These are phyloP conservation scores for Phytophthora pisi DNA, from an alignment of 352 stramenopile species.

Conservation along the genomic window DNA sequence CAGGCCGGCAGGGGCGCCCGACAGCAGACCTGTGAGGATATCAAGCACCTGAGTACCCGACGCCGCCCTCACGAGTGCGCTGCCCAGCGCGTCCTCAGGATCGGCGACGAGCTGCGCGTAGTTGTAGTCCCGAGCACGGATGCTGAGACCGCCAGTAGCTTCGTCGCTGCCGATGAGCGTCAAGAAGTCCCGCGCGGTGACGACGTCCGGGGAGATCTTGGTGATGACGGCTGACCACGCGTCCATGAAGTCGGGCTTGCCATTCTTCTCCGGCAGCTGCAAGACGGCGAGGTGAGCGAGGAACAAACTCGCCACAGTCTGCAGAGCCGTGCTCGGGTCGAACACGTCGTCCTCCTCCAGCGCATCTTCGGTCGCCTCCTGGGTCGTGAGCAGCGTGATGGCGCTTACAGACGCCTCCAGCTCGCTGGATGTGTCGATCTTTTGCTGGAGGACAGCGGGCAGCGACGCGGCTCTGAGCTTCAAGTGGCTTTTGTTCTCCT, in stretches of 20 bases:
- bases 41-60: slow-evolving; percentile 72
- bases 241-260: slow-evolving; percentile 75
- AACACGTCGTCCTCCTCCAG: slow-evolving; percentile 46
- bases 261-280: slow-evolving; percentile 53
- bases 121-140: slow-evolving; percentile 60
- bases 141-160: slow-evolving; percentile 46
- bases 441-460: slow-evolving; percentile 35
- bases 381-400: slow-evolving; percentile 64
- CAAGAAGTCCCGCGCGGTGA: slow-evolving; percentile 67
- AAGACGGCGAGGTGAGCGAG: slow-evolving; percentile 59
- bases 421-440: slow-evolving; percentile 23
- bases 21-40: slow-evolving; percentile 66
- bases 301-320: slow-evolving; percentile 61
- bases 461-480: slow-evolving; percentile 52
- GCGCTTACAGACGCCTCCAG: slow-evolving; percentile 47
- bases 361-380: slow-evolving; percentile 54
- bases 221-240: slow-evolving; percentile 68
- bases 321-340: slow-evolving; percentile 39
- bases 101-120: slow-evolving; percentile 66
- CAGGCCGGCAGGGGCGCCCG: slow-evolving; percentile 49
- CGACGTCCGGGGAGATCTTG: slow-evolving; percentile 68
- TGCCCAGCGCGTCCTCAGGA: slow-evolving; percentile 51
- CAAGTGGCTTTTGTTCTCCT: slow-evolving; percentile 62
- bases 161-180: slow-evolving; percentile 49
- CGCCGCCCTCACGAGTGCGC: slow-evolving; percentile 48